phyloP scores from a whole-genome alignment of 257 asterid genomes.

The Mitragyna speciosa region DNA sequence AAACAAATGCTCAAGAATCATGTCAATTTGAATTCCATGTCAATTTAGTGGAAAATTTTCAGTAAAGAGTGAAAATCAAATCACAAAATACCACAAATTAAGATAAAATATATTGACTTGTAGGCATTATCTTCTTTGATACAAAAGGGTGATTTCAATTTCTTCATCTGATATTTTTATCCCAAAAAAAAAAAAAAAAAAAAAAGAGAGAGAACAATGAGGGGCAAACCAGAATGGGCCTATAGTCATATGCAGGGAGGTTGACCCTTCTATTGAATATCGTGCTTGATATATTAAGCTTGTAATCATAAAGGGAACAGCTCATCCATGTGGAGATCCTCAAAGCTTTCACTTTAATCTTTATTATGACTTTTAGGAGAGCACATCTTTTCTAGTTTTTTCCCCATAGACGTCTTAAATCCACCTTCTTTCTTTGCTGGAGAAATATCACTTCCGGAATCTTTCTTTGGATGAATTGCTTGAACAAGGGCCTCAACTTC shows the following conservation, averaged over 20 bases:
- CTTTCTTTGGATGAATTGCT: slow-evolving; percentile 58
- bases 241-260: not conserved
- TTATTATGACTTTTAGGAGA: slow-evolving; percentile 19
- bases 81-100: no score
- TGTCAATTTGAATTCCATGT: not conserved
- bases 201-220: not conserved
- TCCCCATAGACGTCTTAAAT: slow-evolving; percentile 30
- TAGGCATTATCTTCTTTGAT: no score
- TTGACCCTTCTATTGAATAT: not conserved
- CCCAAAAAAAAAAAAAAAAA: not conserved
- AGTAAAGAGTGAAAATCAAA: not conserved
- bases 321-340: not conserved
- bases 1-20: not conserved
- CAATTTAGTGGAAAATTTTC: not conserved
- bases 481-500: slow-evolving; percentile 69
- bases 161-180: not conserved
- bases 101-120: no score
- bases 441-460: slow-evolving; percentile 22
- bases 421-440: slow-evolving; percentile 35
- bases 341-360: slow-evolving; percentile 14
- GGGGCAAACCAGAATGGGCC: not conserved
- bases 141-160: no score
- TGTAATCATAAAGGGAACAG: not conserved
- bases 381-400: slow-evolving; percentile 31
- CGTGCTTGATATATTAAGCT: not conserved